phyloP scores from a whole-genome alignment of 139 green algal genomes.

The Coccomyxa sp. region DNA sequence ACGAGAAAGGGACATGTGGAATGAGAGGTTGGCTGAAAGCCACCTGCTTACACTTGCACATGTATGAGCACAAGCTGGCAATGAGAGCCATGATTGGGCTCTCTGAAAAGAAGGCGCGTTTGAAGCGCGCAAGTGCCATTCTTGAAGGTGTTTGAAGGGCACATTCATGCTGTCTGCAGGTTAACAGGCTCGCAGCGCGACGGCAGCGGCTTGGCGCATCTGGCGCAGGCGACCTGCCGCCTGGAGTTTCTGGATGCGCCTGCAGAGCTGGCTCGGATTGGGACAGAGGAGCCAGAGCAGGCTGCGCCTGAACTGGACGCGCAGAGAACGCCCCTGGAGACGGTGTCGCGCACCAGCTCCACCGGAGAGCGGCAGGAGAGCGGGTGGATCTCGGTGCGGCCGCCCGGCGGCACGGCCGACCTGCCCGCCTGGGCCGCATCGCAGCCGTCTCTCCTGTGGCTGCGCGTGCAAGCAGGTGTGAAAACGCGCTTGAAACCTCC shows the following conservation, averaged over 20 bases:
- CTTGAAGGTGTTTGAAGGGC: too few relatives aligned
- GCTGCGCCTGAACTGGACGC: not conserved
- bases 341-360: not conserved
- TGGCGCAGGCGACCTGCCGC: not conserved
- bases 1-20: too few relatives aligned
- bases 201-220: not conserved
- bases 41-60: not conserved
- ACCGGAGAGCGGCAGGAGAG: not conserved
- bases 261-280: not conserved
- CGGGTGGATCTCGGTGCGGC: not conserved
- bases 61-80: too few relatives aligned
- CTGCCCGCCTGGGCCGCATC: constrained; percentile 20
- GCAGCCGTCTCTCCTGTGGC: constrained; percentile 18
- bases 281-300: not conserved
- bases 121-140: too few relatives aligned
- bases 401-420: not conserved
- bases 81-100: too few relatives aligned
- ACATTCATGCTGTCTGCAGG: too few relatives aligned
- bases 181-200: not conserved
- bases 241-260: not conserved
- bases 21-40: not conserved
- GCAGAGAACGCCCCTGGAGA: not conserved
- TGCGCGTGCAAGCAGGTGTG: constrained; percentile 29
- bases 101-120: too few relatives aligned
- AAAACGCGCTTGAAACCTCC: not conserved